These are phyloP conservation scores for Rubia tinctorum DNA, from an alignment of 305 asterid genomes.

Conservation along the genomic window DNA sequence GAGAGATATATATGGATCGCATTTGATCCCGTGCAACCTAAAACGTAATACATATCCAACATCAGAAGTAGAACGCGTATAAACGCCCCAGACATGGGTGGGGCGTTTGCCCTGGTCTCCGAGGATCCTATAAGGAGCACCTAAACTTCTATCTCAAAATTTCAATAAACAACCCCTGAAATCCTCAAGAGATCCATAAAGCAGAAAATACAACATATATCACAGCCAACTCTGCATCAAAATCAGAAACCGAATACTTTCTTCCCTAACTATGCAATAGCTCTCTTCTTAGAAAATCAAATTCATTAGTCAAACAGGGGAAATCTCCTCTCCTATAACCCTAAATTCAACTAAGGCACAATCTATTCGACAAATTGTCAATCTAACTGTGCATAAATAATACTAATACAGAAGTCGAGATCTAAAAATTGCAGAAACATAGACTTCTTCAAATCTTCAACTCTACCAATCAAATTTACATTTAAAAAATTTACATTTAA, in stretches of 20 bases:
- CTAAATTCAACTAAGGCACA: not conserved
- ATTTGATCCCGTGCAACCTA: not conserved
- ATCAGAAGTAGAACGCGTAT: not conserved
- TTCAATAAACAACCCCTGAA: not conserved
- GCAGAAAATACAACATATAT: not conserved
- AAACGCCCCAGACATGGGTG: too few relatives aligned
- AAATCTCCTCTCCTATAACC: not conserved
- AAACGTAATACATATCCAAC: not conserved
- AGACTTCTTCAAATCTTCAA: not conserved
- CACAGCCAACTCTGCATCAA: not conserved
- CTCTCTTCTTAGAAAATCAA: not conserved
- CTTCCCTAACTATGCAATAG: not conserved
- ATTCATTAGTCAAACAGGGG: not conserved
- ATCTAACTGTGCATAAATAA: not conserved
- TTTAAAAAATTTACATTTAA: not conserved
- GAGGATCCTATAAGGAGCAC: not conserved
- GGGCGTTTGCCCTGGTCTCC: not conserved
- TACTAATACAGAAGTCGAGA: not conserved
- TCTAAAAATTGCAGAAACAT: not conserved
- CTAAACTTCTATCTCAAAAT: not conserved
- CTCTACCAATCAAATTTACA: not conserved
- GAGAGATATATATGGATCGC: not conserved
- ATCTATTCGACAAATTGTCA: not conserved
- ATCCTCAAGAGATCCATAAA: not conserved
- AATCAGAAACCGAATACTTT: not conserved